Percentiles rank a stretch among this genome's conserved stretches.
Evolutionary conservation across 805 yeast genomes (phyloP).

Genomic region (Lipomyces spencermartinsiae): DNA sequence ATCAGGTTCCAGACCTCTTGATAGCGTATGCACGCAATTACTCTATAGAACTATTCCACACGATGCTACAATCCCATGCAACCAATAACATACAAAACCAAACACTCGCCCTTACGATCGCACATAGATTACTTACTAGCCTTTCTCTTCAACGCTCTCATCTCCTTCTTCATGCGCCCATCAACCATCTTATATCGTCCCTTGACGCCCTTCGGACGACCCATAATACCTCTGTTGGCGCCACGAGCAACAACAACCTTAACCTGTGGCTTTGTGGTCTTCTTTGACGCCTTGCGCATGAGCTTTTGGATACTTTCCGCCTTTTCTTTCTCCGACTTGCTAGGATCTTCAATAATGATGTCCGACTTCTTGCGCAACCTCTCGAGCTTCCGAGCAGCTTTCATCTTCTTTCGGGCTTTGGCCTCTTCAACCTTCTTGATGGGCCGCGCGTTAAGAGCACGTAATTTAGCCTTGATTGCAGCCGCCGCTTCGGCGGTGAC

Average conservation of each 20-base stretch:
- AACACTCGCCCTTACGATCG: neutral
- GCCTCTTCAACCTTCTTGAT: conserved; percentile 99
- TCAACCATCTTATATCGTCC: conserved; percentile 99
- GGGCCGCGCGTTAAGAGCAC: conserved; percentile 92
- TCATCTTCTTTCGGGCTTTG: conserved; percentile 92
- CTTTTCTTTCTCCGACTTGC: conserved; percentile 90
- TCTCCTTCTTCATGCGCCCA: conserved; percentile 96
- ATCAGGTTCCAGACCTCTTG: no score
- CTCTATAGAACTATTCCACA: neutral
- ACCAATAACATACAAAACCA: neutral
- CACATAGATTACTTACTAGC: conserved; percentile 55
- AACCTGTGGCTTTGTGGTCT: conserved; percentile 72
- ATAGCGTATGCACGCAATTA: no score
- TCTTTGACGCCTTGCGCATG: conserved; percentile 78
- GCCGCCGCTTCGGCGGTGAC: conserved; percentile 92
- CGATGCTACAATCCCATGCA: neutral
- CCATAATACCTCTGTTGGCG: conserved; percentile 80
- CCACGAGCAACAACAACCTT: conserved; percentile 90
- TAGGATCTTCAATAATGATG: conserved; percentile 82
- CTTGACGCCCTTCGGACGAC: conserved; percentile 95
- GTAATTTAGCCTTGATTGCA: conserved; percentile 76
- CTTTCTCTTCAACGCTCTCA: conserved; percentile 87
- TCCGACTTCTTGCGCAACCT: conserved; percentile 92
- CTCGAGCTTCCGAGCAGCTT: conserved; percentile 86
- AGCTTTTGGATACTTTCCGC: conserved; percentile 89